Evolutionary conservation across 257 asterid species (phyloP).

Genomic region (Solanum gracilifrons): DNA sequence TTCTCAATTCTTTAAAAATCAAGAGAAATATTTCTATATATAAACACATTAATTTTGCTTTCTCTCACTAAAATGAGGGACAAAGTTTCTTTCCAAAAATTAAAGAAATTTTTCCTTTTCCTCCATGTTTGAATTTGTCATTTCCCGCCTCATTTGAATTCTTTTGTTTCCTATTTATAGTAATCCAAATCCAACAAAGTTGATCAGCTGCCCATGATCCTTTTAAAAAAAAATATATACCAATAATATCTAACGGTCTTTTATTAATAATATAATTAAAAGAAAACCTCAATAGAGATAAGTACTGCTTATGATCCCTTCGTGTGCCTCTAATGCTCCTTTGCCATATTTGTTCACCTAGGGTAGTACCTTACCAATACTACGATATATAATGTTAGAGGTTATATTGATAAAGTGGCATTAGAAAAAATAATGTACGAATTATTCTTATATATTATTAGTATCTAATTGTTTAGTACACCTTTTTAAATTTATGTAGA

Average conservation of each 20-base stretch:
- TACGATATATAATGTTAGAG: background rate
- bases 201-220: background rate
- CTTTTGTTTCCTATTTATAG: background rate
- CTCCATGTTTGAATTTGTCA: background rate
- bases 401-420: background rate
- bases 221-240: too few species aligned
- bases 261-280: too few species aligned
- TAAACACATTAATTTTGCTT: background rate
- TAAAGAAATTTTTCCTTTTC: background rate
- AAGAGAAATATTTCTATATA: background rate
- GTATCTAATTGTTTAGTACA: background rate
- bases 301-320: background rate
- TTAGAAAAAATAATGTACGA: background rate
- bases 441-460: too few species aligned
- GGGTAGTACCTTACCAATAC: background rate
- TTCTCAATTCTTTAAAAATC: background rate
- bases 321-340: background rate
- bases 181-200: background rate
- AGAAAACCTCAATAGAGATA: too few species aligned
- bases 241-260: too few species aligned
- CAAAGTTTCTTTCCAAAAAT: too few species aligned
- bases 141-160: background rate
- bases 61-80: too few species aligned
- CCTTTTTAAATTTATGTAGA: too few species aligned
- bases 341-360: background rate